A percentile compares a stretch with the other conserved stretches of the same genome.
phyloP scores from a whole-genome alignment of 129 eudicot genomes.

The Logfia minima region DNA sequence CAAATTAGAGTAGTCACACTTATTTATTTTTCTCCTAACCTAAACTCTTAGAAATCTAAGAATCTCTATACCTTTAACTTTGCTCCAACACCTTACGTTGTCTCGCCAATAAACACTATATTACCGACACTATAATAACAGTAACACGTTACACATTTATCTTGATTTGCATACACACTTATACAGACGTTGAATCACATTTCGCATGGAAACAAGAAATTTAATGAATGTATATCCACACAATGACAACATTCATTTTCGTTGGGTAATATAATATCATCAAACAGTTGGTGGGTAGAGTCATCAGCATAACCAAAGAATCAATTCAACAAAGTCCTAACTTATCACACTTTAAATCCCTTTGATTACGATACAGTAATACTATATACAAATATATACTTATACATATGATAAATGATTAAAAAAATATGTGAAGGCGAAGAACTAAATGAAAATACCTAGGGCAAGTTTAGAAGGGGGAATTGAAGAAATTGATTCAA shows the following conservation, averaged over 20 bases:
- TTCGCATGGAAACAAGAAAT: too few relatives aligned
- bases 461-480: conserved; percentile 55
- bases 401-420: not conserved
- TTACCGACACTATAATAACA: too few relatives aligned
- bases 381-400: not conserved
- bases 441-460: conserved; percentile 28
- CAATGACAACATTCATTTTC: not conserved
- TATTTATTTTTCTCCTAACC: too few relatives aligned
- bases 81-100: not conserved
- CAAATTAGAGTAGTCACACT: not conserved
- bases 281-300: conserved; percentile 35
- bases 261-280: conserved; percentile 10
- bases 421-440: not conserved
- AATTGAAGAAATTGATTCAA: conserved; percentile 54
- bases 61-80: not conserved
- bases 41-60: not conserved
- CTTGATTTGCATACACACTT: not conserved
- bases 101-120: not conserved
- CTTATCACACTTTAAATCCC: not conserved
- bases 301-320: not conserved
- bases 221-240: not conserved
- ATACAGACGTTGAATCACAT: not conserved
- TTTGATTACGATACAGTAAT: not conserved
- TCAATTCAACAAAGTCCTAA: not conserved
- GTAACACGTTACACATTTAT: not conserved